These are phyloP conservation scores for Saposhnikovia divaricata DNA, from an alignment of 129 eudicot species.

Conservation along the genomic window DNA sequence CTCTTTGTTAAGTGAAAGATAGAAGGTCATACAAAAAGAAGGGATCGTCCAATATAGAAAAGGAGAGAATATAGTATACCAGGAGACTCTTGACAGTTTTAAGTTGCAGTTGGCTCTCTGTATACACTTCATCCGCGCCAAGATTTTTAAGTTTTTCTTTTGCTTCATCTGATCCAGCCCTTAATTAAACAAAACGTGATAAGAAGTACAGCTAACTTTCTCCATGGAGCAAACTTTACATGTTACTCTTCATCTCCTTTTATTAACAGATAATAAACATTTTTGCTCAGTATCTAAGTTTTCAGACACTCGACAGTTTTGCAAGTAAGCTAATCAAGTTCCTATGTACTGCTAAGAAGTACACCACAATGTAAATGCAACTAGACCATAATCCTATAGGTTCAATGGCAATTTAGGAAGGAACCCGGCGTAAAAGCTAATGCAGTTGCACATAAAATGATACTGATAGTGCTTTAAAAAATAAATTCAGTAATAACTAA, in stretches of 20 bases:
- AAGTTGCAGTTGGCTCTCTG: constrained; percentile 70
- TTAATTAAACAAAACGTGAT: constrained; percentile 23
- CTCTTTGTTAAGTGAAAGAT: not conserved
- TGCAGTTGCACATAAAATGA: not conserved
- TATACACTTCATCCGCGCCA: constrained; percentile 82
- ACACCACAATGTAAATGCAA: not conserved
- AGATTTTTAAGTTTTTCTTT: constrained; percentile 71
- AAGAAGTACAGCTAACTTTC: not conserved
- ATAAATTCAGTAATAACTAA: too few relatives aligned
- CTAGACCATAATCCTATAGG: not conserved
- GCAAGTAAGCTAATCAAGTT: not conserved
- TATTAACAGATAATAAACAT: not conserved
- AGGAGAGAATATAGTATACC: constrained; percentile 29
- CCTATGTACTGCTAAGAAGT: not conserved
- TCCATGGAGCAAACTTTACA: not conserved
- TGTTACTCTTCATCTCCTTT: not conserved
- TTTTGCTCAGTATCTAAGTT: not conserved
- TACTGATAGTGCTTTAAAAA: too few relatives aligned
- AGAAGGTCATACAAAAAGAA: too few relatives aligned
- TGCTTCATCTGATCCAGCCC: constrained; percentile 80
- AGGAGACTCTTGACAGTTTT: constrained; percentile 66
- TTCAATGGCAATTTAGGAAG: not conserved
- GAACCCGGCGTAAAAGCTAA: not conserved
- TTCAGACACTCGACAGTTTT: not conserved
- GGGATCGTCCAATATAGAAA: not conserved